Evolutionary conservation across 495 filamentous ascomycete genomes (phyloP).

Genomic region (Daldinia decipiens): DNA sequence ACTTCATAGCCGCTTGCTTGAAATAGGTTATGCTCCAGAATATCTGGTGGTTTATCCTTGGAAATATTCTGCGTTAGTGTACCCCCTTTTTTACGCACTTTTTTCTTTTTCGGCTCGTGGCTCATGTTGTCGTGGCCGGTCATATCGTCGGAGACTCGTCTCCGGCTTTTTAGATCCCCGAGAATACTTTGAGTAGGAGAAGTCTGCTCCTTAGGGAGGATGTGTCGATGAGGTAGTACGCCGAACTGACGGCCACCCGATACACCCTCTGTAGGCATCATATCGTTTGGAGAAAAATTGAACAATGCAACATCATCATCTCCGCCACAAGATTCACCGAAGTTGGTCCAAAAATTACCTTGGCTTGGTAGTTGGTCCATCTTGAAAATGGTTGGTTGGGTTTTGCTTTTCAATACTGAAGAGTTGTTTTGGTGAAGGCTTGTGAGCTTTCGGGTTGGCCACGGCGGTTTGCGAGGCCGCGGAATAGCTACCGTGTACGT

Average conservation of each 20-base stretch:
- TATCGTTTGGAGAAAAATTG: background rate
- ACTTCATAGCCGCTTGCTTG: background rate
- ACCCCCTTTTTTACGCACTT: conserved; percentile 14
- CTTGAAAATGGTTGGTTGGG: conserved; percentile 6
- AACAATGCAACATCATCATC: background rate
- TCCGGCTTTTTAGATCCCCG: background rate
- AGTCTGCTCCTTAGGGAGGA: background rate
- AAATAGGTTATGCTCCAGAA: background rate
- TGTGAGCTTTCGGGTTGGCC: conserved; percentile 12
- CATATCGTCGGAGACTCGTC: conserved; percentile 12
- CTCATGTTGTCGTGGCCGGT: background rate
- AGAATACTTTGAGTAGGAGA: background rate
- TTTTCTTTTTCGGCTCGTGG: conserved; percentile 20
- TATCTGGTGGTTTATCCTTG: background rate
- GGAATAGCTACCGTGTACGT: conserved; percentile 20
- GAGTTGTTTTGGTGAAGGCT: conserved; percentile 6
- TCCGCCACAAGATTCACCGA: background rate
- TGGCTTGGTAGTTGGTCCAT: conserved; percentile 21
- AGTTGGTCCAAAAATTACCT: background rate
- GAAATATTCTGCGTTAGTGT: background rate
- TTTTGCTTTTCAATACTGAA: background rate
- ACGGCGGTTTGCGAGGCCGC: conserved; percentile 29
- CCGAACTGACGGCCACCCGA: background rate
- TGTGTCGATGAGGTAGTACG: background rate
- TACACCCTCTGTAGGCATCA: background rate